Conservation (phyloP, 257 asterid species). For the Paraleonurus japonicus region DNA sequence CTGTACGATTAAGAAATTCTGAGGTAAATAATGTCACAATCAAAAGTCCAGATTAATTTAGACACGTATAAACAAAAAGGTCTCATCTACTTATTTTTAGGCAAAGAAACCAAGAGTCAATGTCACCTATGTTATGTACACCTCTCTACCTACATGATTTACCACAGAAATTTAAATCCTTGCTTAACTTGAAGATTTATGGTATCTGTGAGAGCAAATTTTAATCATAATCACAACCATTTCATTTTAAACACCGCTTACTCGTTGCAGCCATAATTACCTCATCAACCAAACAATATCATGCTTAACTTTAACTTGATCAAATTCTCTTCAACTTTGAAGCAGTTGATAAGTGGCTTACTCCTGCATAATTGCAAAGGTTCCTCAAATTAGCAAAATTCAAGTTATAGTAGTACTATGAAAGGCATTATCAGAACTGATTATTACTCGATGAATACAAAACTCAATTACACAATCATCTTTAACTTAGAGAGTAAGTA, state of each 20-base stretch:
- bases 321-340: background rate
- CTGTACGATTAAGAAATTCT: background rate
- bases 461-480: constrained; percentile 2
- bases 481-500: background rate
- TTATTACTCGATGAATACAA: constrained; percentile 24
- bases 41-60: background rate
- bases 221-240: background rate
- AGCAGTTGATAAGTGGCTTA: background rate
- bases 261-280: background rate
- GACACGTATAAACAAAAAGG: background rate
- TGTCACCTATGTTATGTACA: background rate
- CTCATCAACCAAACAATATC: background rate
- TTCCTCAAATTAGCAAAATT: constrained; percentile 1
- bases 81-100: background rate
- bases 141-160: background rate
- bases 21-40: background rate
- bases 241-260: background rate
- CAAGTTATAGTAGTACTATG: background rate
- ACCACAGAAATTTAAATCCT: background rate
- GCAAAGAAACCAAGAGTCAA: background rate
- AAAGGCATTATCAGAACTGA: constrained; percentile 6
- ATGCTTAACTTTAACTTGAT: too few species aligned
- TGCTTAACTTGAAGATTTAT: background rate
- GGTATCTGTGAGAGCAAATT: background rate
- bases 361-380: background rate